A percentile compares a stretch with the other conserved stretches of the same genome.
Evolutionary conservation across 192 early-diverging fungal species (phyloP).

Genomic region (Coemansia sp.): DNA sequence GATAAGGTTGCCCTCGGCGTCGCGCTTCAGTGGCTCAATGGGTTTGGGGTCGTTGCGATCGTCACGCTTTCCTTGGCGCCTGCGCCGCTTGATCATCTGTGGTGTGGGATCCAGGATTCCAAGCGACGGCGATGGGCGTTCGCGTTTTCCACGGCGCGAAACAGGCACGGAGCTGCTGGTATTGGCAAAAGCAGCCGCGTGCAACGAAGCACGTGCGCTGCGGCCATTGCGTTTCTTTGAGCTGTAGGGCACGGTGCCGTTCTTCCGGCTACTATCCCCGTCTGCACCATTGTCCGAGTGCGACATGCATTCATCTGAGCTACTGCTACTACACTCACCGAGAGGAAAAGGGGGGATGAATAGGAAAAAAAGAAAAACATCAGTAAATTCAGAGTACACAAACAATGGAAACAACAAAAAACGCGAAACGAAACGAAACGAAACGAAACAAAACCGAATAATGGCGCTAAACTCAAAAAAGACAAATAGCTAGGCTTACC

Average conservation of each 20-base stretch:
- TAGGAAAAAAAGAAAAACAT: not conserved
- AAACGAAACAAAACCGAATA: not conserved
- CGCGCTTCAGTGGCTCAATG: slow-evolving; percentile 57
- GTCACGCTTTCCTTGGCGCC: slow-evolving; percentile 58
- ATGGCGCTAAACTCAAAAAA: not conserved
- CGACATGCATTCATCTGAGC: slow-evolving; percentile 23
- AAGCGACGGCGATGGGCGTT: slow-evolving; percentile 3
- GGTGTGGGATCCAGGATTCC: slow-evolving; percentile 4
- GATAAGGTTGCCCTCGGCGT: slow-evolving; percentile 53
- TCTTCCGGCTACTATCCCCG: slow-evolving; percentile 9
- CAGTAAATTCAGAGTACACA: not conserved
- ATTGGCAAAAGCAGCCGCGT: not conserved
- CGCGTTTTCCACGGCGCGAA: slow-evolving; percentile 16
- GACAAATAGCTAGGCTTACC: slow-evolving; percentile 11
- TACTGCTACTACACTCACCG: slow-evolving; percentile 7
- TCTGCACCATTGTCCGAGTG: slow-evolving; percentile 4
- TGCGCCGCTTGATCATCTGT: slow-evolving; percentile 40
- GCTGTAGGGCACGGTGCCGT: not conserved
- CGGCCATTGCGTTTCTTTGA: not conserved
- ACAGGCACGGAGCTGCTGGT: not conserved
- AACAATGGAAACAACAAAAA: not conserved
- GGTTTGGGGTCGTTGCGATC: slow-evolving; percentile 61
- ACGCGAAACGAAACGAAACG: not conserved
- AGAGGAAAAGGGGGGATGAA: not conserved
- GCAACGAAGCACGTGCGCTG: not conserved